Evolutionary conservation across 352 stramenopile genomes (phyloP).

Genomic region (Peronospora belbahrii): DNA sequence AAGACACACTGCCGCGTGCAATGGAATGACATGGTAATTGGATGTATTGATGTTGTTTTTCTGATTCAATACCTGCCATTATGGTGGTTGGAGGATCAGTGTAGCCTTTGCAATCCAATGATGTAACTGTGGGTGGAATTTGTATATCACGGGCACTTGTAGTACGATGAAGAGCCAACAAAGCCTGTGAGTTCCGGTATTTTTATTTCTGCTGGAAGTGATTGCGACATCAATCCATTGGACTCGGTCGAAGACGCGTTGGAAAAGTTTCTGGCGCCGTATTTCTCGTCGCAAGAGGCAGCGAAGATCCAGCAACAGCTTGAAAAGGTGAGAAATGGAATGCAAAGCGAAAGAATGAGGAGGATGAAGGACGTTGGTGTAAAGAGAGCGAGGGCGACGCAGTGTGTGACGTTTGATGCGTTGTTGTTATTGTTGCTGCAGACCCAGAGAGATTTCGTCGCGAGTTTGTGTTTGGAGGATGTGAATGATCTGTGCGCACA

Average conservation of each 20-base stretch:
- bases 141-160: neutral
- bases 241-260: slow-evolving; percentile 43
- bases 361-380: neutral
- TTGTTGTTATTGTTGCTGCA: slow-evolving; percentile 12
- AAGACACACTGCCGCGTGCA: slow-evolving; percentile 70
- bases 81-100: neutral
- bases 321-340: slow-evolving; percentile 33
- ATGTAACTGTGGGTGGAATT: neutral
- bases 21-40: slow-evolving; percentile 66
- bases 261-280: slow-evolving; percentile 55
- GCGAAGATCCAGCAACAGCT: slow-evolving; percentile 52
- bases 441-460: slow-evolving; percentile 48
- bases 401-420: neutral
- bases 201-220: slow-evolving; percentile 15
- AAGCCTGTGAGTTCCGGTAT: slow-evolving; percentile 17
- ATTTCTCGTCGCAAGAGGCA: slow-evolving; percentile 56
- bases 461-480: slow-evolving; percentile 53
- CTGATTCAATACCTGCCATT: neutral
- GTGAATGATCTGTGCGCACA: slow-evolving; percentile 66
- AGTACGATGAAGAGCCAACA: slow-evolving; percentile 22
- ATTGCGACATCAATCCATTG: slow-evolving; percentile 25
- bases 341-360: neutral
- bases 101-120: neutral
- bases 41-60: neutral
- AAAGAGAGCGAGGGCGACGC: too few relatives aligned